Percentiles rank a stretch among this genome's conserved stretches.
phyloP scores from a whole-genome alignment of 116 monocot species.

The Thalassia testudinum region DNA sequence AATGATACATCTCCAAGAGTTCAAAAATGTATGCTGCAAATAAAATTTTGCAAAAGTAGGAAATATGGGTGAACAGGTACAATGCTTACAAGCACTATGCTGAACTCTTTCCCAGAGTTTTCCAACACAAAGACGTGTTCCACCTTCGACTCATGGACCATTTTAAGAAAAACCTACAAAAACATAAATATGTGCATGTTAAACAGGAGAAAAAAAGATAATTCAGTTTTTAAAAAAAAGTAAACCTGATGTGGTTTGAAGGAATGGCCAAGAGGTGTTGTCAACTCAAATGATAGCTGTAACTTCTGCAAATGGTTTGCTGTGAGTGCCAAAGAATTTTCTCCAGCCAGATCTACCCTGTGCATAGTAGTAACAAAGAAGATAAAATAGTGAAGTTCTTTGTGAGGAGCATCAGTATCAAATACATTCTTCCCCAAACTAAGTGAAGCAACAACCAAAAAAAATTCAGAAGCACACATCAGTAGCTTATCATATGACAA shows the following conservation, averaged over 20 bases:
- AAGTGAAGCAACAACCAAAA: no score
- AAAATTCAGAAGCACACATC: no score
- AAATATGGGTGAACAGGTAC: neutral
- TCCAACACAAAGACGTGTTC: conserved; percentile 81
- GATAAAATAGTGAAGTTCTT: no score
- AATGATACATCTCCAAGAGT: no score
- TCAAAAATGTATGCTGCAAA: neutral
- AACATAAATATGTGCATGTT: neutral
- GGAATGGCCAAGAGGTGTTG: conserved; percentile 44
- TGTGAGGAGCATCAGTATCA: no score
- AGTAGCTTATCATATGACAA: no score
- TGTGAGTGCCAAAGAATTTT: conserved; percentile 37
- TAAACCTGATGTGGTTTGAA: conserved; percentile 95
- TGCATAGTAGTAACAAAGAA: neutral
- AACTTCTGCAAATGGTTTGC: conserved; percentile 94
- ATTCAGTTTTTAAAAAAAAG: neutral
- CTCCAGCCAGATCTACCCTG: conserved; percentile 73
- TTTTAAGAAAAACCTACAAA: conserved; percentile 65
- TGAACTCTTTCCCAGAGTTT: conserved; percentile 50
- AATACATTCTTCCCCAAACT: no score
- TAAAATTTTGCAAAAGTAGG: conserved; percentile 4
- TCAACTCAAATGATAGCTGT: conserved; percentile 64
- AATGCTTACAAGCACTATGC: conserved; percentile 54
- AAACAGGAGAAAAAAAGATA: neutral
- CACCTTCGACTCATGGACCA: conserved; percentile 71